A percentile compares a stretch with the other conserved stretches of the same genome.
phyloP scores from a whole-genome alignment of 257 asterid species.

The Verbascum thapsus region DNA sequence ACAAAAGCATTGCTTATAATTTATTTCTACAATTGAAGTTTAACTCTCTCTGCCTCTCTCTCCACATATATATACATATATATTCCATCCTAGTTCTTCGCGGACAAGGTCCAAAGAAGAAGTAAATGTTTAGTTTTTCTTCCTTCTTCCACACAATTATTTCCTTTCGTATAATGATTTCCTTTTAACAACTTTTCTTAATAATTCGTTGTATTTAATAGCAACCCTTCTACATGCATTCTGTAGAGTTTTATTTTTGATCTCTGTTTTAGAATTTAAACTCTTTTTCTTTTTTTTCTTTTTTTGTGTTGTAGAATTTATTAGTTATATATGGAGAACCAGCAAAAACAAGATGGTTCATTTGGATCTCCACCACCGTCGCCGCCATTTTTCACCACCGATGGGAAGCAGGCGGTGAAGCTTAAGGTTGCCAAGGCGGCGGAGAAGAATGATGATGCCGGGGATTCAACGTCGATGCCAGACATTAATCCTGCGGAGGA shows the following conservation, averaged over 20 bases:
- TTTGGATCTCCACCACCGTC: background rate
- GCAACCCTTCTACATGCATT: constrained; percentile 33
- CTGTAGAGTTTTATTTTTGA: constrained; percentile 34
- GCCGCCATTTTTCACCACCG: background rate
- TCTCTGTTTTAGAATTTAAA: background rate
- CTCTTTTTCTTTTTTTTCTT: background rate
- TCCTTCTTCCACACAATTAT: constrained; percentile 11
- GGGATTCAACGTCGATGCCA: background rate
- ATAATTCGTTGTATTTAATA: constrained; percentile 19
- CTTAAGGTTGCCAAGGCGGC: too few species aligned
- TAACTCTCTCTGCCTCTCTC: too few species aligned
- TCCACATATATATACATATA: too few species aligned
- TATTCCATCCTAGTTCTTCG: too few species aligned
- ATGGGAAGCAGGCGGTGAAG: constrained; percentile 4
- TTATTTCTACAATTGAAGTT: too few species aligned
- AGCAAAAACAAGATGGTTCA: background rate
- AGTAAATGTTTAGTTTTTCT: too few species aligned
- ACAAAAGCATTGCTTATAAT: background rate
- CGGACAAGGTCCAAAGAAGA: too few species aligned
- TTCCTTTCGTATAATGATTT: constrained; percentile 27
- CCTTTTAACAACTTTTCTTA: constrained; percentile 31
- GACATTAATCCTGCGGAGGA: background rate
- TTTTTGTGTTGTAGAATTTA: background rate
- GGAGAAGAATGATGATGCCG: background rate
- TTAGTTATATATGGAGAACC: background rate